A percentile compares a stretch with the other conserved stretches of the same genome.
These are phyloP conservation scores for Botrytis cinerea DNA, from an alignment of 2,329 filamentous ascomycete species.

Conservation along the genomic window DNA sequence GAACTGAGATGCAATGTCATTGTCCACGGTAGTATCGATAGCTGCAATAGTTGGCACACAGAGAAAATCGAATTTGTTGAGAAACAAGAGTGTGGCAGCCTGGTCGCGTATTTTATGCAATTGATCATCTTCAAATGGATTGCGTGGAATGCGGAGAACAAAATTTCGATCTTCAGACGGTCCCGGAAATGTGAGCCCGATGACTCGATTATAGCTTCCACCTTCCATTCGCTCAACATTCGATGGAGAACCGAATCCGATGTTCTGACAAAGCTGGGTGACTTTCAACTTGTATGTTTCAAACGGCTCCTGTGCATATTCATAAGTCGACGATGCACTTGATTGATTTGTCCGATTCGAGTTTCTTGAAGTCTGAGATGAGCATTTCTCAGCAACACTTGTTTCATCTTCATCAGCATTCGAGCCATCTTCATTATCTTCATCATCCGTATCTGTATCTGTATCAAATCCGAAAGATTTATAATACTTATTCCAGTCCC, in stretches of 20 bases:
- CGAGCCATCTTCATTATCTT: neutral
- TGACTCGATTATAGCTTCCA: slow-evolving; percentile 30
- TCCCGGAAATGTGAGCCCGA: slow-evolving; percentile 21
- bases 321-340: neutral
- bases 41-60: slow-evolving; percentile 22
- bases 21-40: slow-evolving; percentile 29
- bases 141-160: neutral
- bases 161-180: neutral
- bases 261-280: slow-evolving; percentile 27
- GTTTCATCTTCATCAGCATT: too few relatives aligned
- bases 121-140: accelerated
- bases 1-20: slow-evolving; percentile 26
- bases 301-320: neutral
- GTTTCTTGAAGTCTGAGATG: neutral
- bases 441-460: neutral
- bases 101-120: slow-evolving; percentile 26
- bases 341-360: neutral
- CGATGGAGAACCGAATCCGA: slow-evolving; percentile 26
- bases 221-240: slow-evolving; percentile 29
- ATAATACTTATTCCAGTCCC: neutral
- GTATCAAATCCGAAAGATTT: neutral
- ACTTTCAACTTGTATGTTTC: slow-evolving; percentile 28
- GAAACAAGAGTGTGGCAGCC: slow-evolving; percentile 22
- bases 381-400: neutral
- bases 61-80: slow-evolving; percentile 19